phyloP scores from a whole-genome alignment of 2,329 filamentous ascomycete genomes.

The Ophiostoma perfectum region DNA sequence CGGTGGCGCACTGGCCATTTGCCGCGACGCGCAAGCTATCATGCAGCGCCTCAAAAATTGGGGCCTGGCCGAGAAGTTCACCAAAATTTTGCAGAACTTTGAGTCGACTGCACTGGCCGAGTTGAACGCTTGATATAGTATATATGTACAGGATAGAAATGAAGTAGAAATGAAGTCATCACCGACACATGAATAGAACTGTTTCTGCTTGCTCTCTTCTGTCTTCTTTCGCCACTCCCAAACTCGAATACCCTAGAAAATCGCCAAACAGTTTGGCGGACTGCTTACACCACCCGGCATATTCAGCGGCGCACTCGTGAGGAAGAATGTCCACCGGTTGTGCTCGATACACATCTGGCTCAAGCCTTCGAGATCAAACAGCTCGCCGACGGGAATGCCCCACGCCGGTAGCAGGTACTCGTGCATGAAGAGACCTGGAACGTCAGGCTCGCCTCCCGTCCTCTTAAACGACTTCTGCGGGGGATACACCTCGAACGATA shows the following conservation, averaged over 20 bases:
- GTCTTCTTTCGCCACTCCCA: neutral
- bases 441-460: neutral
- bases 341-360: slow-evolving; percentile 37
- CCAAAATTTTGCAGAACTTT: slow-evolving; percentile 28
- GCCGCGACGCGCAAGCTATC: slow-evolving; percentile 29
- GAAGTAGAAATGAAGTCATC: too few relatives aligned
- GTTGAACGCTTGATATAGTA: neutral
- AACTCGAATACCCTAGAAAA: slow-evolving; percentile 13
- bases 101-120: slow-evolving; percentile 17
- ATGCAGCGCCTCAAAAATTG: slow-evolving; percentile 29
- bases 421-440: slow-evolving; percentile 17
- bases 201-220: too few relatives aligned
- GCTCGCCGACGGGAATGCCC: slow-evolving; percentile 23
- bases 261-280: slow-evolving; percentile 25
- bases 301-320: slow-evolving; percentile 35
- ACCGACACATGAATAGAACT: too few relatives aligned
- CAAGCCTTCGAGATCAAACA: slow-evolving; percentile 24
- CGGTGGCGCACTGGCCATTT: slow-evolving; percentile 25
- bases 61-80: slow-evolving; percentile 32
- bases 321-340: slow-evolving; percentile 46
- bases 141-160: too few relatives aligned
- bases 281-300: slow-evolving; percentile 24
- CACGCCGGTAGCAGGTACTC: slow-evolving; percentile 23
- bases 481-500: slow-evolving; percentile 34
- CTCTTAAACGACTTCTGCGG: neutral